phyloP scores from a whole-genome alignment of 345 rosid species.

The Melaleuca quinquenervia region DNA sequence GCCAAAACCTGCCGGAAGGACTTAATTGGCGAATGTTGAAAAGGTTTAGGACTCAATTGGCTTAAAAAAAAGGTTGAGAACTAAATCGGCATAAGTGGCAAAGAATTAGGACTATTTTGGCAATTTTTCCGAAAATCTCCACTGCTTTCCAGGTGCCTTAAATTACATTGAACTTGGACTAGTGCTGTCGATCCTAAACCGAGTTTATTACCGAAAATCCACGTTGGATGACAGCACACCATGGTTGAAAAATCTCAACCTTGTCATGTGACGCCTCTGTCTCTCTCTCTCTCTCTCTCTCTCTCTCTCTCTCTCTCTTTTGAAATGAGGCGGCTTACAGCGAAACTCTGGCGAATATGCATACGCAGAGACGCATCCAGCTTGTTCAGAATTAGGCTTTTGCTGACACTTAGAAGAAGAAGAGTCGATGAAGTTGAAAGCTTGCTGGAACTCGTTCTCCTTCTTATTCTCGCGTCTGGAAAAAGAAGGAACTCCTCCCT shows the following conservation, averaged over 20 bases:
- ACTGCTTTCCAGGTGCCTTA: background rate
- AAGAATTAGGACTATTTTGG: too few species aligned
- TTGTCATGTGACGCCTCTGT: background rate
- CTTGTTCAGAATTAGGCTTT: background rate
- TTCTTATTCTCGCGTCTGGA: background rate
- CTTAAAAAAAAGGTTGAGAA: too few species aligned
- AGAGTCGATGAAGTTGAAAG: background rate
- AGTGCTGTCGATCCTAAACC: background rate
- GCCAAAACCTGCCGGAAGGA: too few species aligned
- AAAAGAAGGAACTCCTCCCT: background rate
- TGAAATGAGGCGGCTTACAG: background rate
- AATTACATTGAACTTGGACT: background rate
- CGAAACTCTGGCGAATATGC: too few species aligned
- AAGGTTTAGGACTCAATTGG: too few species aligned
- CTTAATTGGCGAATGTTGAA: too few species aligned
- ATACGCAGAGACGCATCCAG: too few species aligned
- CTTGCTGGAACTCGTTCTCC: background rate
- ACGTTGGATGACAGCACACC: background rate
- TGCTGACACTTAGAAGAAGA: background rate
- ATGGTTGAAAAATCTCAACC: background rate
- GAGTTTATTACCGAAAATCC: background rate
- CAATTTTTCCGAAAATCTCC: too few species aligned
- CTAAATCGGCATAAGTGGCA: too few species aligned
- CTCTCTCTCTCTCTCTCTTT: background rate
- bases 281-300: background rate